These are phyloP conservation scores for Colletotrichum abscissum DNA, from an alignment of 2,329 filamentous ascomycete species.

Conservation along the genomic window DNA sequence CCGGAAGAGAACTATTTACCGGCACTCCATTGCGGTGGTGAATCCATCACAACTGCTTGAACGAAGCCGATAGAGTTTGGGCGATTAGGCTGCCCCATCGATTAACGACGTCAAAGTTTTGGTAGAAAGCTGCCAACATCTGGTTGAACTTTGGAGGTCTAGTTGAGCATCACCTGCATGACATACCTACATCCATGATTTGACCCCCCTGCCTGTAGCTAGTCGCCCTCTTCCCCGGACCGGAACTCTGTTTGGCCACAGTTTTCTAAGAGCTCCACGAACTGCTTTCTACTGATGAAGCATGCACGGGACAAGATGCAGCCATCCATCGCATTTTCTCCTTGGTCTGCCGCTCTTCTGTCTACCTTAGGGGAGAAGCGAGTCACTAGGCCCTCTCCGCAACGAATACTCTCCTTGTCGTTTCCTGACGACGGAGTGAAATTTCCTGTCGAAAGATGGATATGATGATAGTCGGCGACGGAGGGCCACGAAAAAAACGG, in stretches of 20 bases:
- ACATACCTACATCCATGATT: slow-evolving; percentile 33
- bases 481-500: neutral
- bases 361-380: neutral
- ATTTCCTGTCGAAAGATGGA: neutral
- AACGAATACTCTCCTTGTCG: neutral
- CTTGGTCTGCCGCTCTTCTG: neutral
- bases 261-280: slow-evolving; percentile 10
- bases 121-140: neutral
- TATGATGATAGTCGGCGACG: slow-evolving; percentile 8
- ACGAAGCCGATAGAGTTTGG: neutral
- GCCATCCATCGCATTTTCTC: slow-evolving; percentile 5
- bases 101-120: neutral
- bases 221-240: neutral
- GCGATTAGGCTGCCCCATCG: neutral
- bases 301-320: neutral
- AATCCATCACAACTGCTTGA: neutral
- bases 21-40: neutral
- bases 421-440: neutral
- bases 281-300: neutral
- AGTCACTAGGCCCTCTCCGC: neutral
- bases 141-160: slow-evolving; percentile 9
- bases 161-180: slow-evolving; percentile 23
- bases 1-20: neutral
- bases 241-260: neutral
- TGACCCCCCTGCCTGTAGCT: slow-evolving; percentile 22